Evolutionary conservation across 1,139 yeast species (phyloP).

Genomic region (Geotrichum restrictum): DNA sequence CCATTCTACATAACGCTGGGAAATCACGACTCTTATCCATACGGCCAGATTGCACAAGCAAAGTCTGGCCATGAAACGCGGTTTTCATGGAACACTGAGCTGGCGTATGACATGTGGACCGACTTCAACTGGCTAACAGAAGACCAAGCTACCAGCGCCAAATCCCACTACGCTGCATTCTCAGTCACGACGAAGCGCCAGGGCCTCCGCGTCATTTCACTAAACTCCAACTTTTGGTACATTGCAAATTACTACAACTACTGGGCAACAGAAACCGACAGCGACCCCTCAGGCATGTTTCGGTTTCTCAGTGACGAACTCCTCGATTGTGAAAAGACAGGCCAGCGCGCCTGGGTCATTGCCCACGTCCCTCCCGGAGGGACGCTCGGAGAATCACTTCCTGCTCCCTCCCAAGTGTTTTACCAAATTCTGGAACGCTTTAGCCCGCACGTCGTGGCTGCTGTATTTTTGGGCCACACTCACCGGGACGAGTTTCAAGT

Average conservation of each 20-base stretch:
- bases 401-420: slow-evolving; percentile 58
- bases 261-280: slow-evolving; percentile 50
- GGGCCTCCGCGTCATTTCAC: slow-evolving; percentile 59
- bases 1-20: slow-evolving; percentile 65
- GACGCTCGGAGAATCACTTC: slow-evolving; percentile 50
- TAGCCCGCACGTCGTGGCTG: slow-evolving; percentile 67
- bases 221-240: slow-evolving; percentile 66
- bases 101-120: slow-evolving; percentile 57
- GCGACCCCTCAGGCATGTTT: slow-evolving; percentile 64
- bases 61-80: slow-evolving; percentile 46
- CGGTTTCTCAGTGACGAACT: slow-evolving; percentile 59
- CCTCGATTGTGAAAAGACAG: slow-evolving; percentile 52
- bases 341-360: slow-evolving; percentile 66
- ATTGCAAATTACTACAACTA: slow-evolving; percentile 61
- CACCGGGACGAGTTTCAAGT: slow-evolving; percentile 65
- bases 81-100: slow-evolving; percentile 57
- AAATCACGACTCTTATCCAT: slow-evolving; percentile 70
- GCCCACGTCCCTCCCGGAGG: slow-evolving; percentile 63
- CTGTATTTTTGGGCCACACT: slow-evolving; percentile 67
- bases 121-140: slow-evolving; percentile 33
- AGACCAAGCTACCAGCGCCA: slow-evolving; percentile 27
- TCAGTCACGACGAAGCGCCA: slow-evolving; percentile 49
- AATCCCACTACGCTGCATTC: slow-evolving; percentile 59
- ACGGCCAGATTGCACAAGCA: slow-evolving; percentile 61
- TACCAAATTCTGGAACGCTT: slow-evolving; percentile 59